Percentiles rank a stretch among this genome's conserved stretches.
Evolutionary conservation across 306 rosid genomes (phyloP).

Genomic region (Vigna mungo): DNA sequence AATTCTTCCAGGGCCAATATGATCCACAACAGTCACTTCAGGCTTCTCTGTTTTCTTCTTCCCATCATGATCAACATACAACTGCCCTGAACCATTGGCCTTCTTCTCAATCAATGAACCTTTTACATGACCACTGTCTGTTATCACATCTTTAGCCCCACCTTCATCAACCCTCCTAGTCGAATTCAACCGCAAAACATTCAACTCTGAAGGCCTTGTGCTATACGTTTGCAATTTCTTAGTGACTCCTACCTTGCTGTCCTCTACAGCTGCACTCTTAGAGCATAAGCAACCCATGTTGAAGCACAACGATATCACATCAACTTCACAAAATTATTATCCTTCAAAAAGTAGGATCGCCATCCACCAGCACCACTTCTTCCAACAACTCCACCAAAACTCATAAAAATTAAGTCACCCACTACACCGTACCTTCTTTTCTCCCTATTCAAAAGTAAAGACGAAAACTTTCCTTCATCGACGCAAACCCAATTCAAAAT

Average conservation of each 20-base stretch:
- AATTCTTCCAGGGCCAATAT: slow-evolving; percentile 68
- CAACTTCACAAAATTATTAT: slow-evolving; percentile 26
- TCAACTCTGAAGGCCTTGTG: slow-evolving; percentile 52
- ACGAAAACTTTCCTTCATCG: slow-evolving; percentile 33
- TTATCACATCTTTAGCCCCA: slow-evolving; percentile 50
- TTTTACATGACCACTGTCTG: slow-evolving; percentile 55
- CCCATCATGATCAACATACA: slow-evolving; percentile 59
- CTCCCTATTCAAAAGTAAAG: slow-evolving; percentile 29
- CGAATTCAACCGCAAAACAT: slow-evolving; percentile 61
- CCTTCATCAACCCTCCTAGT: slow-evolving; percentile 63
- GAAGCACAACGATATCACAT: slow-evolving; percentile 39
- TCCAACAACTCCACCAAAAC: slow-evolving; percentile 45
- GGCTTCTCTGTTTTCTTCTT: slow-evolving; percentile 58
- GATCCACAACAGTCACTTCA: slow-evolving; percentile 47
- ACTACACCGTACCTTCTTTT: slow-evolving; percentile 27
- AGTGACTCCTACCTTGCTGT: slow-evolving; percentile 58
- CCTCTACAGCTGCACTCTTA: slow-evolving; percentile 77
- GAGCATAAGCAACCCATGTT: slow-evolving; percentile 79
- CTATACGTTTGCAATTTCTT: slow-evolving; percentile 54
- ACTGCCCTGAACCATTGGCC: slow-evolving; percentile 57
- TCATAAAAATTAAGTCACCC: slow-evolving; percentile 40
- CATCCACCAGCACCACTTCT: slow-evolving; percentile 37
- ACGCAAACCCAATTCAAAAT: slow-evolving; percentile 45
- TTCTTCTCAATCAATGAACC: slow-evolving; percentile 66
- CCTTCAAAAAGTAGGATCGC: slow-evolving; percentile 38